These are phyloP conservation scores for Citrullus amarus DNA, from an alignment of 306 rosid genomes.

Conservation along the genomic window DNA sequence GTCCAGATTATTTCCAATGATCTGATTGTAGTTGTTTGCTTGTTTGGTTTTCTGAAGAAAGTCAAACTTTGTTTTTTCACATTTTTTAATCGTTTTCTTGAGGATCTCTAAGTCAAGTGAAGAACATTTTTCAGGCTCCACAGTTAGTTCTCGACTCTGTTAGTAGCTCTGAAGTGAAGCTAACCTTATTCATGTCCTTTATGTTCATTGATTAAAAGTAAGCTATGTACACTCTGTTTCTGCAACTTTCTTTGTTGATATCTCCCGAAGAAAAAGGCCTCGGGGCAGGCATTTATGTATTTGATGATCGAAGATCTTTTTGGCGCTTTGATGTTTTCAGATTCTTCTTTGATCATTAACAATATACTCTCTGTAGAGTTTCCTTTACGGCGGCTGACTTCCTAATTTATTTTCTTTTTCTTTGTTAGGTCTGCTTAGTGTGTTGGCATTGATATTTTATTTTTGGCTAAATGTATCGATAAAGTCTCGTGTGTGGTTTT, in stretches of 20 bases:
- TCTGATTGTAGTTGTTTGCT: background rate
- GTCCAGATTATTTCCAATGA: background rate
- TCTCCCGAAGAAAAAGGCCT: background rate
- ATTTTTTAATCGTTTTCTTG: background rate
- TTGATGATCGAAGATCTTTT: background rate
- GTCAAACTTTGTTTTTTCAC: background rate
- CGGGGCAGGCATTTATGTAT: background rate
- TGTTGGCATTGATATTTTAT: background rate
- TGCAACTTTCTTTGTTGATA: background rate
- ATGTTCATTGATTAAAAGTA: background rate
- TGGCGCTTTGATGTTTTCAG: too few relatives aligned
- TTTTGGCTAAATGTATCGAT: background rate
- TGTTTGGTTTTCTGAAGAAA: background rate
- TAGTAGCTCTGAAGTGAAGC: background rate
- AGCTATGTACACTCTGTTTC: background rate
- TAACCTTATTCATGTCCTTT: background rate
- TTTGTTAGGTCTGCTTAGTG: background rate
- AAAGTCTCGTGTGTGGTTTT: background rate
- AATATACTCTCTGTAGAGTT: background rate
- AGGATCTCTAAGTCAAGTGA: background rate
- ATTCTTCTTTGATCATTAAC: too few relatives aligned
- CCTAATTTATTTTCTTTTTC: background rate
- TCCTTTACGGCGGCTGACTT: background rate
- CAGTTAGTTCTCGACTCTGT: background rate
- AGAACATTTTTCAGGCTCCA: background rate